Evolutionary conservation across 2,329 filamentous ascomycete genomes (phyloP).

Genomic region (Aspergillus puulaauensis): DNA sequence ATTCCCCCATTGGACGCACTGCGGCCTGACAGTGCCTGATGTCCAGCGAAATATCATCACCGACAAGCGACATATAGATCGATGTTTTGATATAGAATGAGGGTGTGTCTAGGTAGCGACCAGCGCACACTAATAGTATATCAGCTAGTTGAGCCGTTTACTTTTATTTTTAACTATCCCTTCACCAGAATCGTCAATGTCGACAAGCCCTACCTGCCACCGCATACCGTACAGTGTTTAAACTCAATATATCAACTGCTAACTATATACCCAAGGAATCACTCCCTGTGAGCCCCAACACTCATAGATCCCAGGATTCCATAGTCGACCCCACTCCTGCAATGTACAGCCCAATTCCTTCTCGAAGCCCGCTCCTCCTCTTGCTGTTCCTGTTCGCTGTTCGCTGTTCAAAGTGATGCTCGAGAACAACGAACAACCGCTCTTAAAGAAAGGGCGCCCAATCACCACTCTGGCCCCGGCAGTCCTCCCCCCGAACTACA

Average conservation of each 20-base stretch:
- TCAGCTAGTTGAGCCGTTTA: not conserved
- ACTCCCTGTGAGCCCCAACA: not conserved
- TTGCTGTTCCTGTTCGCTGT: not conserved
- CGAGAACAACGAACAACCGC: constrained; percentile 12
- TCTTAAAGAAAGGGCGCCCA: constrained; percentile 16
- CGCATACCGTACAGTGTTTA: no score
- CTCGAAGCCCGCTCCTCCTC: constrained; percentile 18
- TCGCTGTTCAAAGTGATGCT: constrained; percentile 25
- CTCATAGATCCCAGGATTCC: not conserved
- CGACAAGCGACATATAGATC: not conserved
- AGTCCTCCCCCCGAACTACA: not conserved
- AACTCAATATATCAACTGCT: no score
- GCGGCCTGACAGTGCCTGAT: constrained; percentile 29
- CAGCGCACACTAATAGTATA: not conserved
- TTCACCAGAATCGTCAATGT: no score
- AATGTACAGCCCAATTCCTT: constrained; percentile 24
- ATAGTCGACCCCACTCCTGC: constrained; percentile 13
- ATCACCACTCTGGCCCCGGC: constrained; percentile 10
- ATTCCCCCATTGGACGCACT: constrained; percentile 18
- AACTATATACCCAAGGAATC: no score
- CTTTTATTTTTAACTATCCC: not conserved
- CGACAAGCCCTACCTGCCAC: not conserved
- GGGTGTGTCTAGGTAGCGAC: not conserved
- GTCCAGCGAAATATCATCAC: not conserved
- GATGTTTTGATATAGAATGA: not conserved